A percentile compares a stretch with the other conserved stretches of the same genome.
phyloP scores from a whole-genome alignment of 768 basidiomycete species.

The Boletus coccyginus region DNA sequence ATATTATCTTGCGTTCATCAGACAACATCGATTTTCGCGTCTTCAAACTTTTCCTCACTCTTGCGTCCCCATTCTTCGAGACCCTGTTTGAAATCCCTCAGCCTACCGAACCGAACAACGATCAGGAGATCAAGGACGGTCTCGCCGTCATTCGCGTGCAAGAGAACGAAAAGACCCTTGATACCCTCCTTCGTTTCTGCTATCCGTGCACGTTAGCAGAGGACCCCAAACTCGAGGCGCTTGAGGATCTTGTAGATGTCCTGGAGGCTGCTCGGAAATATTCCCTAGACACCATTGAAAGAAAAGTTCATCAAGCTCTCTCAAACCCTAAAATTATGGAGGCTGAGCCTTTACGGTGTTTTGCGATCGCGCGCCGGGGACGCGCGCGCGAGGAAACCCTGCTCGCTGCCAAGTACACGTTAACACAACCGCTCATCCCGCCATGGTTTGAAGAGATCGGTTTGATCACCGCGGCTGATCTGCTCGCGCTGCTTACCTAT shows the following conservation, averaged over 20 bases:
- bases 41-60: constrained; percentile 32
- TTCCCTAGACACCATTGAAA: constrained; percentile 14
- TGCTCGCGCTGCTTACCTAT: constrained; percentile 26
- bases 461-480: constrained; percentile 22
- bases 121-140: constrained; percentile 14
- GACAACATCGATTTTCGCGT: constrained; percentile 31
- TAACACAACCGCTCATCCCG: constrained; percentile 23
- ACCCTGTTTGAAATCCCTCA: constrained; percentile 32
- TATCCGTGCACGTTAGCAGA: constrained; percentile 24
- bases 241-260: constrained; percentile 4
- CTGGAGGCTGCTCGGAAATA: constrained; percentile 18
- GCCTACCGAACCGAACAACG: constrained; percentile 4
- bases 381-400: constrained; percentile 19
- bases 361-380: constrained; percentile 31
- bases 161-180: constrained; percentile 22
- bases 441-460: constrained; percentile 26
- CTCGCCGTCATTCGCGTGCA: constrained; percentile 20
- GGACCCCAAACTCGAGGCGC: constrained; percentile 13
- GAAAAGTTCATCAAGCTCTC: constrained; percentile 19
- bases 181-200: constrained; percentile 27
- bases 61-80: constrained; percentile 35
- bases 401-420: constrained; percentile 29
- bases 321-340: constrained; percentile 15
- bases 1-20: constrained; percentile 25
- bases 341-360: constrained; percentile 27